These are phyloP conservation scores for Phytomonas sp. DNA, from an alignment of 208 protist genomes.

Conservation along the genomic window DNA sequence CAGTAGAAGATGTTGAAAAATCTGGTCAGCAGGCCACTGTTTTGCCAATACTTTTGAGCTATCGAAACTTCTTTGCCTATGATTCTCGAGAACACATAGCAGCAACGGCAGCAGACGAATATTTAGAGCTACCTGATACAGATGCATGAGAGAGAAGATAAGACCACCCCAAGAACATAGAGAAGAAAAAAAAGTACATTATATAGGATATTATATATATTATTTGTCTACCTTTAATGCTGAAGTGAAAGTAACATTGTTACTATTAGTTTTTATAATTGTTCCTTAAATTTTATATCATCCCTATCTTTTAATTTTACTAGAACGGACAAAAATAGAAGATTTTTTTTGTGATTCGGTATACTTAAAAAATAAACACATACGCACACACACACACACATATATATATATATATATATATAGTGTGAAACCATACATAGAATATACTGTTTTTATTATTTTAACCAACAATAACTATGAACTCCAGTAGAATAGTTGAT, in stretches of 20 bases:
- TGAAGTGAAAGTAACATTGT: not conserved
- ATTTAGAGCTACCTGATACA: constrained; percentile 22
- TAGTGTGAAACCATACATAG: no score
- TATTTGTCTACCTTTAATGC: not conserved
- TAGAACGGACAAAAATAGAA: no score
- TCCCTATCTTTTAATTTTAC: no score
- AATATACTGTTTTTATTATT: no score
- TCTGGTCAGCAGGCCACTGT: constrained; percentile 79
- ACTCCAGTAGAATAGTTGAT: no score
- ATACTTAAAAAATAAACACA: no score
- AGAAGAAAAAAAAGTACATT: not conserved
- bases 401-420: no score
- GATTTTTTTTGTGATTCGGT: no score
- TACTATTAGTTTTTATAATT: no score
- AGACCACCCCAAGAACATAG: not conserved
- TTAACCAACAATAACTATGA: no score
- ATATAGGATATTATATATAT: constrained; percentile 2
- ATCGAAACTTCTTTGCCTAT: constrained; percentile 84
- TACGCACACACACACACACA: no score
- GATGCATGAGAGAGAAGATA: not conserved
- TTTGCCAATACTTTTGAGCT: constrained; percentile 77
- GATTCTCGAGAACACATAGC: constrained; percentile 85
- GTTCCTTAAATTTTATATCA: no score
- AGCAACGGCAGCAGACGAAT: constrained; percentile 68
- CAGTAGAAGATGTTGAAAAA: constrained; percentile 62